Base-by-base conservation (phyloP, 805 yeast species). In the Candida bentonensis region DNA sequence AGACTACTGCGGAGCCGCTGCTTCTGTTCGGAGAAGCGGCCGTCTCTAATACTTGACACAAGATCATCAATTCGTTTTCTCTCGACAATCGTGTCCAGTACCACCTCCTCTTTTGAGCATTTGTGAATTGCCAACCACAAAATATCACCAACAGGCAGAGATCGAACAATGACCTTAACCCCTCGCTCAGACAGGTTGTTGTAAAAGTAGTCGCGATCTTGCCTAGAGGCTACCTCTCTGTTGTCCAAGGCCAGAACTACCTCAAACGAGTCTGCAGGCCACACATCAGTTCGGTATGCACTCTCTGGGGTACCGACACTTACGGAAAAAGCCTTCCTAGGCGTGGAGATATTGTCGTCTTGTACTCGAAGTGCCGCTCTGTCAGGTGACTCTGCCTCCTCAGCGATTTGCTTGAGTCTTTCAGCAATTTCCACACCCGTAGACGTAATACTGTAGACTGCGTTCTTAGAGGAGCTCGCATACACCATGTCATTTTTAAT, bases 1-100 rank as follows among this genome's bases (percentile, higher is more conserved):
- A 83, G 86, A 0, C 92, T 73, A 58, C 79, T 73, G 42, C 70
- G 70, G 46, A 92, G 65, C 44, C 99, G 70, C 15, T 70, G 63
- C 56, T 89, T 88, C 58, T 92, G 99, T 58, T 92, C 98, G 44
- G 70, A 68, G 54, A 82, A 87, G 42, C 99, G 65, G 2, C 95
- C 95, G 61, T 92, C 99, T 47, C 73, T 72, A 40, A 92, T 86
- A 43, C 95, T 83, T 26, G 68, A 56, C 0, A 82, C 82, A 53
- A 92, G 70, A 67, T 92, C 99, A 56, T 85, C 94, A 39, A 88
- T 61, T 45, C 96, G 66, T 61, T 92, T 92, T 30, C 99, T 69
- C 64, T 92, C 99, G 40, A 89, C 72, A n/a, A 92, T 81, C 49
- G 76, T 79, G 57, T 89, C 82, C 15, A 92, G 62, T 0, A 84